These are phyloP conservation scores for Monosporascus sp. DNA, from an alignment of 2,329 filamentous ascomycete genomes.

Conservation along the genomic window DNA sequence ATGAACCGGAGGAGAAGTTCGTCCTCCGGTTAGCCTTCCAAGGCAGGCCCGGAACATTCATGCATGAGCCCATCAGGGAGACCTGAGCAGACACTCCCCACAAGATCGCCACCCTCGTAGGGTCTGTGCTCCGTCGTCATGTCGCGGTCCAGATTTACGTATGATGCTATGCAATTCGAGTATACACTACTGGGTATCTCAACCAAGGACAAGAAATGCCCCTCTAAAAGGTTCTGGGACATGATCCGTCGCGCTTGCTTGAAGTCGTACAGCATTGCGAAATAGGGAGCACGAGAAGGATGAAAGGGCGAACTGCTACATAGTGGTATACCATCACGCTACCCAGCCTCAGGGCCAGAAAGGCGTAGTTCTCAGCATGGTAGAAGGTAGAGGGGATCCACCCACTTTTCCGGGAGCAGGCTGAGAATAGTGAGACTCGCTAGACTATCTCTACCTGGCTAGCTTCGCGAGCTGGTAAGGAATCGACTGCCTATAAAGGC, in stretches of 20 bases:
- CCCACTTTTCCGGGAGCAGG: too few relatives aligned
- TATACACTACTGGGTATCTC: not conserved
- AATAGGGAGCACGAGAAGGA: not conserved
- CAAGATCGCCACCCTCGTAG: not conserved
- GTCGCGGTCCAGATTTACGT: not conserved
- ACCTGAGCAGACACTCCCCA: not conserved
- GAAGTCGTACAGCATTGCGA: not conserved
- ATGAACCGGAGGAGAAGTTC: not conserved
- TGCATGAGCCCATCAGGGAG: not conserved
- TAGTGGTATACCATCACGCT: not conserved
- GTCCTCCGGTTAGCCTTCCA: not conserved
- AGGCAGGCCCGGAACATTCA: not conserved
- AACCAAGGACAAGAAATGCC: not conserved
- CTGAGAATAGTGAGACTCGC: too few relatives aligned
- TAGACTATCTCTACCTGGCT: too few relatives aligned
- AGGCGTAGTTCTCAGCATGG: too few relatives aligned
- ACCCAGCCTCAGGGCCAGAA: not conserved
- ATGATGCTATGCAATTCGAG: not conserved
- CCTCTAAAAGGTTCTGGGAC: not conserved
- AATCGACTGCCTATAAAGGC: too few relatives aligned
- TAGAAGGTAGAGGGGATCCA: too few relatives aligned
- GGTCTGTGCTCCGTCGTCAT: not conserved
- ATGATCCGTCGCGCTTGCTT: not conserved
- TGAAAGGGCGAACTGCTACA: not conserved
- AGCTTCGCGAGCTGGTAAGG: too few relatives aligned